Evolutionary conservation across 345 rosid species (phyloP).

Genomic region (Diplotaxis tenuifolia): DNA sequence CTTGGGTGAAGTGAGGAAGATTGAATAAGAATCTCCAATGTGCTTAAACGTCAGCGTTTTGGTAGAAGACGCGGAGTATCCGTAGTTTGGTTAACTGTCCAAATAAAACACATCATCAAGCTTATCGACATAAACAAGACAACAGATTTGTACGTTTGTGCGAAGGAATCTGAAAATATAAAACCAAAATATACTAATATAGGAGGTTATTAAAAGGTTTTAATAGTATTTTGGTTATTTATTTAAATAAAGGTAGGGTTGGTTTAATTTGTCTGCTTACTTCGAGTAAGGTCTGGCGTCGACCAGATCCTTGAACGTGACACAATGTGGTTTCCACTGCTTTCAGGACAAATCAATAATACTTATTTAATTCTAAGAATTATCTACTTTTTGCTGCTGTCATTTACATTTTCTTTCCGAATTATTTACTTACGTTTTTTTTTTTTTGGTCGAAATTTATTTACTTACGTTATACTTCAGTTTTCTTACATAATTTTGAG

Average conservation of each 20-base stretch:
- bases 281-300: slow-evolving; percentile 14
- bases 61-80: neutral
- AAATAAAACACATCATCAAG: neutral
- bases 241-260: neutral
- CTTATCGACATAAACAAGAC: slow-evolving; percentile 10
- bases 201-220: neutral
- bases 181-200: neutral
- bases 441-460: too few species aligned
- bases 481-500: neutral
- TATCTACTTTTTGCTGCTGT: neutral
- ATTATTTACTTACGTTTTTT: neutral
- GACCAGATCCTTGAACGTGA: slow-evolving; percentile 16
- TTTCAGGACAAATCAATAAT: slow-evolving; percentile 9
- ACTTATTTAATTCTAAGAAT: neutral
- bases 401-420: neutral
- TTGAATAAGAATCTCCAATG: neutral
- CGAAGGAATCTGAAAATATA: neutral
- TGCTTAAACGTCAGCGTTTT: neutral
- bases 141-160: neutral
- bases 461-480: neutral
- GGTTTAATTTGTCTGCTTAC: slow-evolving; percentile 29
- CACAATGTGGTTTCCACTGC: slow-evolving; percentile 37
- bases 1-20: neutral
- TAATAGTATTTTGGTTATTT: neutral
- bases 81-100: neutral